These are phyloP conservation scores for Nepenthes mirabilis DNA, from an alignment of 148 eudicot genomes.

Conservation along the genomic window DNA sequence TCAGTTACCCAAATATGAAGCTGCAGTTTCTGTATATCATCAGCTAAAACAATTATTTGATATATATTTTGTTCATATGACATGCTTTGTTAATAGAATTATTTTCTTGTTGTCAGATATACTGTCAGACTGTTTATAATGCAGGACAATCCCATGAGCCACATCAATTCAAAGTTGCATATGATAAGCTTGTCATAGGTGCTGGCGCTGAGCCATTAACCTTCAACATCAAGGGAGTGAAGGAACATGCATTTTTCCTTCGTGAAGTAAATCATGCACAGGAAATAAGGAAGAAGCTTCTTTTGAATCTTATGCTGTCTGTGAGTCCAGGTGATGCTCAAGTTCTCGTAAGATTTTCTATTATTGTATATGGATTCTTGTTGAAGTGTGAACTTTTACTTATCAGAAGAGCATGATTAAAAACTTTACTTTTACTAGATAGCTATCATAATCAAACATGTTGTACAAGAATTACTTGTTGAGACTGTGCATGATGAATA, in stretches of 20 bases:
- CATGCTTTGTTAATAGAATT: neutral
- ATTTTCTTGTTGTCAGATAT: slow-evolving; percentile 34
- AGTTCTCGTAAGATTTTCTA: neutral
- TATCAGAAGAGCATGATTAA: too few species aligned
- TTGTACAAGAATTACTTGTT: too few species aligned
- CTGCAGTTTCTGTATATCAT: too few species aligned
- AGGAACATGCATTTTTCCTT: slow-evolving; percentile 73
- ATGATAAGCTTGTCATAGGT: slow-evolving; percentile 90
- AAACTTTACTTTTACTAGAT: too few species aligned
- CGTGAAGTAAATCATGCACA: slow-evolving; percentile 90
- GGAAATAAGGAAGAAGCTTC: slow-evolving; percentile 73
- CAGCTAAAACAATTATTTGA: neutral
- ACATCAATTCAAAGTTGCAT: slow-evolving; percentile 67
- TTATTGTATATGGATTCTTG: neutral
- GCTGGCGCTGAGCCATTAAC: slow-evolving; percentile 83
- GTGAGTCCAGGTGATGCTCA: slow-evolving; percentile 58
- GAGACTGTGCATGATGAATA: too few species aligned
- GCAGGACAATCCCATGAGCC: slow-evolving; percentile 31
- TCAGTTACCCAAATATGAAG: too few species aligned
- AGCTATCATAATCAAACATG: too few species aligned
- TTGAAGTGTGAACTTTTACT: neutral
- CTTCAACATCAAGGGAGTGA: slow-evolving; percentile 77
- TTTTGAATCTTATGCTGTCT: slow-evolving; percentile 77
- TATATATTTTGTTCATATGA: neutral
- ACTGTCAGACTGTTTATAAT: slow-evolving; percentile 52